A percentile compares a stretch with the other conserved stretches of the same genome.
Evolutionary conservation across 2,329 filamentous ascomycete genomes (phyloP).

Genomic region (Colletotrichum sp.): DNA sequence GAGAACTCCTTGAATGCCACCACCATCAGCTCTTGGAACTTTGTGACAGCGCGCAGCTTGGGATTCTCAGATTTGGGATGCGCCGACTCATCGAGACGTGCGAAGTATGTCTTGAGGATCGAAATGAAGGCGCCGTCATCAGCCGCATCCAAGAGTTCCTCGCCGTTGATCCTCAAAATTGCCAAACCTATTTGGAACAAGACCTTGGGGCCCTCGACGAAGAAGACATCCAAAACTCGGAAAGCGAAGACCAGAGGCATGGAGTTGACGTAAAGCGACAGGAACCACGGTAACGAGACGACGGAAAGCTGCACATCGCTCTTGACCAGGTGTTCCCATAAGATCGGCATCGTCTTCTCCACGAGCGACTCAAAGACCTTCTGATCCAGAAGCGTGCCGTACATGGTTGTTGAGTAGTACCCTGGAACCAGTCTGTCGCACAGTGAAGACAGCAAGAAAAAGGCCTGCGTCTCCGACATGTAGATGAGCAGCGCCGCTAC

Average conservation of each 20-base stretch:
- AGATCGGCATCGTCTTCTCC: conserved; percentile 98
- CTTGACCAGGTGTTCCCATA: conserved; percentile 98
- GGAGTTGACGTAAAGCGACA: conserved; percentile 98
- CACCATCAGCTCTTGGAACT: conserved; percentile 98
- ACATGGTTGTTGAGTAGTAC: conserved; percentile 99
- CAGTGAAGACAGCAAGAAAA: conserved; percentile 88
- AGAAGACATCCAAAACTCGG: conserved; percentile 95
- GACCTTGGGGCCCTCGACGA: conserved; percentile 96
- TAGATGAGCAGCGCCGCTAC: conserved; percentile 98
- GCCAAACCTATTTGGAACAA: conserved; percentile 96
- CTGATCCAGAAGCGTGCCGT: conserved; percentile 94
- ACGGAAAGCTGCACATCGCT: conserved; percentile 97
- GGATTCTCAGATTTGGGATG: conserved; percentile 95
- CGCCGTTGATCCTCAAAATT: conserved; percentile 96
- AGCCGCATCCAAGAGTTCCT: conserved; percentile 89
- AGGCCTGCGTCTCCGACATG: conserved; percentile 95
- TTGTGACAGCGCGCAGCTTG: conserved; percentile 90
- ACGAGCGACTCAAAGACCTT: conserved; percentile 97
- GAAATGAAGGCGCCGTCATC: conserved; percentile 98
- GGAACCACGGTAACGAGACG: conserved; percentile 96
- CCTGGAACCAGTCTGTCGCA: conserved; percentile 93
- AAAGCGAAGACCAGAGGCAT: conserved; percentile 99
- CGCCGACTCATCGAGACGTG: conserved; percentile 90
- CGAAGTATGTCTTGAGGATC: conserved; percentile 93
- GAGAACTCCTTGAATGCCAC: conserved; percentile 99